Base-by-base conservation (phyloP, 1,139 yeast genomes). In the Candida sp. region DNA sequence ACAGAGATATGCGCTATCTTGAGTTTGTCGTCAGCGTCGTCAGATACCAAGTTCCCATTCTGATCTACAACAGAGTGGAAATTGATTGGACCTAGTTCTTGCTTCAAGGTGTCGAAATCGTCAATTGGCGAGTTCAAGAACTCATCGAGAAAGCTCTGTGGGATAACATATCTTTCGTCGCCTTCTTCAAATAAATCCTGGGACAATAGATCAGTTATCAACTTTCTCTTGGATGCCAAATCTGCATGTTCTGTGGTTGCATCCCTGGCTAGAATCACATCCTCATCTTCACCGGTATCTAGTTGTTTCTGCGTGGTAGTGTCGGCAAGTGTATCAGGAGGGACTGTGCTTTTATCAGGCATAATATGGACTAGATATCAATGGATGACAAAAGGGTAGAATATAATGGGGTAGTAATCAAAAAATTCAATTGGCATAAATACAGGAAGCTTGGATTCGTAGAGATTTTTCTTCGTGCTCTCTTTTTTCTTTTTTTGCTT, bases 91-190 rank as follows among this genome's bases (percentile, higher is more conserved):
- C 81, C 81, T 30, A 76, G 48, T 4, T 47, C 28, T 1, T 45
- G 28, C 34, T 61, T 63, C 48, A 76, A 59, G 8, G 70, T 69
- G 1, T 58, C 58, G 40, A 74, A 63, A 3, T 69, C 57, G 1
- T 54, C 50, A 7, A 63, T 72, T n/a, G 63, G 59, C 12, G 58
- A 48, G 32, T 62, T 63, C 26, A 75, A 58, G 40, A 75, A 68
- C 28, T 57, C 52, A 45, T 64, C 59, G 9, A 75, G 57, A 53
- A 65, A 75, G 2, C 57, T 60, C 9, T 65, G 57, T 1, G 80
- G 70, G n/a, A 76, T 66, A 46, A 76, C 54, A 55, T 66, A 70
- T 72, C 77, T 68, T 31, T 63, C 61, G 48, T 73, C 79, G 8
- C 80, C 80, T 52, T 72, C 75, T 35, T 61, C 52, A 33, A 63